These are phyloP conservation scores for Fusarium illudens DNA, from an alignment of 2,329 filamentous ascomycete genomes.

Conservation along the genomic window DNA sequence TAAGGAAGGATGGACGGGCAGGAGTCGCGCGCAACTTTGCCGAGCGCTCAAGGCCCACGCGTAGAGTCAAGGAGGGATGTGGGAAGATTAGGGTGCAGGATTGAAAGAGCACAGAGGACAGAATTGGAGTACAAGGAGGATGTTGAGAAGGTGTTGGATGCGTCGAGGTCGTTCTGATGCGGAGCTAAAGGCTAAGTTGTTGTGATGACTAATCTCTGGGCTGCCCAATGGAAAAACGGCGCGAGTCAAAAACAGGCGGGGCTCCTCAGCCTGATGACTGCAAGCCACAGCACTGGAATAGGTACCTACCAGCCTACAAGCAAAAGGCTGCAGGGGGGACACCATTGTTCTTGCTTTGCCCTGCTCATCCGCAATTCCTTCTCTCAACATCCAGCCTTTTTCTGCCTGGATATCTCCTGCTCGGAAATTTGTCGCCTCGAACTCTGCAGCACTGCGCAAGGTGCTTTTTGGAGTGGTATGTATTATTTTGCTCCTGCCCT, in stretches of 20 bases:
- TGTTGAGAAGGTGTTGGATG: slow-evolving; percentile 25
- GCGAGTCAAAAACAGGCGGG: slow-evolving; percentile 9
- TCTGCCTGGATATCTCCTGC: neutral
- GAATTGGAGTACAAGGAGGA: slow-evolving; percentile 15
- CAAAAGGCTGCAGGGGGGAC: neutral
- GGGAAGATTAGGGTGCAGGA: neutral
- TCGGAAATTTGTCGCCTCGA: neutral
- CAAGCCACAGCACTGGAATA: neutral
- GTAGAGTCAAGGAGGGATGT: neutral
- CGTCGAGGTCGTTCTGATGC: slow-evolving; percentile 31
- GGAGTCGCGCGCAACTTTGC: slow-evolving; percentile 7
- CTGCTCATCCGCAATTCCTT: neutral
- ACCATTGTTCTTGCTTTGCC: neutral
- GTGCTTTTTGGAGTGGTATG: slow-evolving; percentile 12
- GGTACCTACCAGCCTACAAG: neutral
- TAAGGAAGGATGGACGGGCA: neutral
- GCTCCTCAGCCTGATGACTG: slow-evolving; percentile 1
- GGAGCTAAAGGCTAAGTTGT: slow-evolving; percentile 23
- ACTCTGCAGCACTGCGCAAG: neutral
- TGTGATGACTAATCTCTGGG: slow-evolving; percentile 28
- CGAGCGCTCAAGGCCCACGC: neutral
- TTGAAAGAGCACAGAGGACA: slow-evolving; percentile 1
- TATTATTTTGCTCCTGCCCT: neutral
- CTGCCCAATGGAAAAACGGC: slow-evolving; percentile 27
- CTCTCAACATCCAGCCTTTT: neutral